phyloP scores from a whole-genome alignment of 345 rosid genomes.

The Litchi chinensis region DNA sequence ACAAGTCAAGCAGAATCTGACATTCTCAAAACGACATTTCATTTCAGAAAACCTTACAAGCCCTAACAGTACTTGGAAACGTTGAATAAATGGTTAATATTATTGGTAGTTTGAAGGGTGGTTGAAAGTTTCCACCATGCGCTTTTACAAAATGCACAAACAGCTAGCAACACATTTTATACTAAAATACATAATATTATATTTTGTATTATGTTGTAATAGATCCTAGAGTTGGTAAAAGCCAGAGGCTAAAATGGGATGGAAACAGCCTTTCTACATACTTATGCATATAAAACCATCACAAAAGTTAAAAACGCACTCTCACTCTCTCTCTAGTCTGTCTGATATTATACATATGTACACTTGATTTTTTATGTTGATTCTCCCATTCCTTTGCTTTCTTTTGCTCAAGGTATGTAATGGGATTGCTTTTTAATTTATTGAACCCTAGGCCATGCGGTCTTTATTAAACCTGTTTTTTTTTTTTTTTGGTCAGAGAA shows the following conservation, averaged over 20 bases:
- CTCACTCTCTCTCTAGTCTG: background rate
- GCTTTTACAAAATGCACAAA: background rate
- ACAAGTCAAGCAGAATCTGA: slow-evolving; percentile 21
- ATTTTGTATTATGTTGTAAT: too few relatives aligned
- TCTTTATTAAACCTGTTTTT: background rate
- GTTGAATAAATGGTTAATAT: background rate
- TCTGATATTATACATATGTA: too few relatives aligned
- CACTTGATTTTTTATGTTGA: background rate
- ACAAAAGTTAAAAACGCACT: slow-evolving; percentile 24
- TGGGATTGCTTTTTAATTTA: background rate
- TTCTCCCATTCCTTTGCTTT: background rate
- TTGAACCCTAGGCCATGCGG: slow-evolving; percentile 18
- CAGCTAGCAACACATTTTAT: background rate
- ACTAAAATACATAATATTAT: too few relatives aligned
- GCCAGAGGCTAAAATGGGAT: slow-evolving; percentile 19
- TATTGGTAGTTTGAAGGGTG: background rate
- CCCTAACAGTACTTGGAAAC: background rate
- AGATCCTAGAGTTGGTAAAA: background rate
- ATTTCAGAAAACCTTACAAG: background rate
- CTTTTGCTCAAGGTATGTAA: slow-evolving; percentile 15
- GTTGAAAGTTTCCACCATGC: background rate
- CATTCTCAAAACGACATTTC: slow-evolving; percentile 12
- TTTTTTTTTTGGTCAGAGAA: too few relatives aligned
- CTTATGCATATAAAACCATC: slow-evolving; percentile 18
- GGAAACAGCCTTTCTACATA: slow-evolving; percentile 16